These are phyloP conservation scores for Tripterygium wilfordii DNA, from an alignment of 177 flowering plant species.

Conservation along the genomic window DNA sequence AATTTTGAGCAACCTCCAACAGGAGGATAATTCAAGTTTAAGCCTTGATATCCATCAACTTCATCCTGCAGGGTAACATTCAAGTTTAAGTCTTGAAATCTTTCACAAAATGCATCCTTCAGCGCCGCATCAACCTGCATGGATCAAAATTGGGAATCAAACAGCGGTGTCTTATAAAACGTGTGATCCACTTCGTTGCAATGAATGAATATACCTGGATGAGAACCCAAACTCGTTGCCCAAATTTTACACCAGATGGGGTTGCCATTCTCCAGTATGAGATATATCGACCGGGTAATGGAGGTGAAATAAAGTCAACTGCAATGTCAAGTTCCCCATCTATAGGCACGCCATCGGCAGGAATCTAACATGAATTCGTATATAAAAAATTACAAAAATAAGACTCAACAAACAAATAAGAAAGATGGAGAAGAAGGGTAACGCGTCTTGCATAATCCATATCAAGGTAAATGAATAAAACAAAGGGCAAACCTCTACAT, in stretches of 20 bases:
- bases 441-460: background rate
- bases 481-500: conserved; percentile 38
- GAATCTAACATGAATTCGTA: conserved; percentile 39
- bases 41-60: conserved; percentile 12
- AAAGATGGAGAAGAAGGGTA: background rate
- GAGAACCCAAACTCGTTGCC: conserved; percentile 91
- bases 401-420: background rate
- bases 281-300: conserved; percentile 61
- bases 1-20: conserved; percentile 13
- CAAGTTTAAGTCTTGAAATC: no score
- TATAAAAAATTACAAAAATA: background rate
- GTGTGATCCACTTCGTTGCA: no score
- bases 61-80: conserved; percentile 45
- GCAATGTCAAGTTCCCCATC: conserved; percentile 61
- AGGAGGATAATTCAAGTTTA: conserved; percentile 72
- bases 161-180: no score
- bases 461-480: background rate
- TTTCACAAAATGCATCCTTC: conserved; percentile 14
- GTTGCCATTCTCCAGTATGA: conserved; percentile 88
- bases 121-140: conserved; percentile 45
- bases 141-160: conserved; percentile 16
- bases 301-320: conserved; percentile 75
- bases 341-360: conserved; percentile 37
- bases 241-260: conserved; percentile 64
- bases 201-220: conserved; percentile 73